Evolutionary conservation across 2,329 filamentous ascomycete genomes (phyloP), one percentile per base, ranked within the genome.

Genomic region (Hypoxylon sp.): DNA sequence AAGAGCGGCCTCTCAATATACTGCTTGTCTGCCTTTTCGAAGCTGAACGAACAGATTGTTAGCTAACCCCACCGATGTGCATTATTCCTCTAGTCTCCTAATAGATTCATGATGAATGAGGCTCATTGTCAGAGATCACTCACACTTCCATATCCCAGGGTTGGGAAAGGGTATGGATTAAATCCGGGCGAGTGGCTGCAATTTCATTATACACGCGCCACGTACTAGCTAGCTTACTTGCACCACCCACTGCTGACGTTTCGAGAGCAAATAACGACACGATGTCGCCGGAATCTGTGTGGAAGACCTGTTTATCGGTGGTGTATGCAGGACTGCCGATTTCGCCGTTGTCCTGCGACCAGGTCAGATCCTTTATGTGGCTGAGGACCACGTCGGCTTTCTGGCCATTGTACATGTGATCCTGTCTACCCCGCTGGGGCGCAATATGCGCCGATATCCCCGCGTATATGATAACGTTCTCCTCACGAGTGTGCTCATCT

Each of bases 171-270:
- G 86, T 89, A 9, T 82, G 80, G 37, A 92, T 86, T 5, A 91
- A 77, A 71, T 91, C 88, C 0, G 88, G 88, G 26, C 88, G 78
- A 1, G 83, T 87, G 19, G 78, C 79, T 0, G 88, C 88, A 3
- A 91, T 80, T 74, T 90, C 84, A 69, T 91, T 91, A 74, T 91
- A 91, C 1, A 91, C 85, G 1, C 81, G 80, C 84, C 86, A 87
- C 29, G 83, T 86, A 72, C 87, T 88, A 0, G 87, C 84, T 5
- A 91, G 76, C 64, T 85, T 85, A 71, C 87, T 90, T 65, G 85
- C 80, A 0, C 89, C 89, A 0, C 89, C 89, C 1, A 80, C 79
- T 0, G 83, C 83, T 0, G 88, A 85, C 11, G 83, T 83, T 17
- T 82, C 80, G 1, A 90, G 81, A 0, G 84, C 85, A 53, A 88